Percentiles rank a stretch among this genome's conserved stretches.
Conservation (phyloP, 768 basidiomycete genomes). For the Rhodotorula toruloides region DNA sequence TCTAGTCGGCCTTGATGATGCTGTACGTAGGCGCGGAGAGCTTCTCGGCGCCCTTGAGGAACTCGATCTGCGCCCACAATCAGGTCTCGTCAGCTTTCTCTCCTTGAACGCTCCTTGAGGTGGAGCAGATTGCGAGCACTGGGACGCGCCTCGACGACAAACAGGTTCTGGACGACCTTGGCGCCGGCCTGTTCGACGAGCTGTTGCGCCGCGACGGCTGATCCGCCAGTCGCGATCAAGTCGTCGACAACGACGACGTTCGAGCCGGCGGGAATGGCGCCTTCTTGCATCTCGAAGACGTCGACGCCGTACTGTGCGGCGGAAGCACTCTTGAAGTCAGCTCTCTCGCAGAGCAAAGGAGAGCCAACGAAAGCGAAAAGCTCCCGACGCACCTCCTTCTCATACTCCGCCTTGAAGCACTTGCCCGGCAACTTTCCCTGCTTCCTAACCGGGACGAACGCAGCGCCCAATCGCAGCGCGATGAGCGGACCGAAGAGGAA, state of each 20-base stretch:
- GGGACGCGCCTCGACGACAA: conserved; percentile 64
- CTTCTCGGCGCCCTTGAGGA: conserved; percentile 68
- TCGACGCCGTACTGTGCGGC: conserved; percentile 55
- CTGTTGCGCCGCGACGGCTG: conserved; percentile 85
- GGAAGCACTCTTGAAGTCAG: neutral
- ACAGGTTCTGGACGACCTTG: conserved; percentile 83
- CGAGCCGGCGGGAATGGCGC: conserved; percentile 73
- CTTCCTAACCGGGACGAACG: conserved; percentile 94
- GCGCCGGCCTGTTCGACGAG: conserved; percentile 78
- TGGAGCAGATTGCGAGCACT: neutral
- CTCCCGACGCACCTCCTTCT: conserved; percentile 60
- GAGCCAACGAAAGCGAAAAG: neutral
- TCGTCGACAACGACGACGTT: conserved; percentile 87
- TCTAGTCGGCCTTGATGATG: conserved; percentile 67
- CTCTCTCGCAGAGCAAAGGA: neutral
- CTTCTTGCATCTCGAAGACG: conserved; percentile 90
- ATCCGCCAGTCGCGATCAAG: conserved; percentile 95
- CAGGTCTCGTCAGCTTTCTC: neutral
- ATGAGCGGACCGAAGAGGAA: conserved; percentile 91
- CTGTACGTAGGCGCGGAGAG: conserved; percentile 85
- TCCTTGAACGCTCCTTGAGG: conserved; percentile 36
- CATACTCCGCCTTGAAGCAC: conserved; percentile 67
- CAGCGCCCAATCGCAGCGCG: conserved; percentile 81
- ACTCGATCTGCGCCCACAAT: conserved; percentile 39
- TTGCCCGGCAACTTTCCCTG: conserved; percentile 87